Evolutionary conservation across 805 yeast genomes (phyloP).

Genomic region (Peterozyma toletana): DNA sequence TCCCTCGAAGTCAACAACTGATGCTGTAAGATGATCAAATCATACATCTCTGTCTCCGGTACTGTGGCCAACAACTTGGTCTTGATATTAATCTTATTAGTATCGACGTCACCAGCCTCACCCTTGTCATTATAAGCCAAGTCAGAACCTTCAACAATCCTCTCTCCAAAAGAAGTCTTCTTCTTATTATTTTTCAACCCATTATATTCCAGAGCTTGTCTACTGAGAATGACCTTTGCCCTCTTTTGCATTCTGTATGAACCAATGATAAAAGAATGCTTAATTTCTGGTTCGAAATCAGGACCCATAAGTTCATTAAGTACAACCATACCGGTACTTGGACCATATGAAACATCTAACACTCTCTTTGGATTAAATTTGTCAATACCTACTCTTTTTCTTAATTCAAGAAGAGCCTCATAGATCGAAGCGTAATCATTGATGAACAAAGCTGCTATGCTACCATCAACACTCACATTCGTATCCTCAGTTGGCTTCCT

Average conservation of each 20-base stretch:
- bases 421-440: conserved; percentile 71
- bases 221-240: conserved; percentile 68
- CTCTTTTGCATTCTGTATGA: conserved; percentile 66
- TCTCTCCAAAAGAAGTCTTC: conserved; percentile 17
- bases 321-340: conserved; percentile 87
- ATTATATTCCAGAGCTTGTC: conserved; percentile 50
- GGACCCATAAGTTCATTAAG: conserved; percentile 75
- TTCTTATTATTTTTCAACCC: conserved; percentile 14
- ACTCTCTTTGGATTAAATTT: conserved; percentile 59
- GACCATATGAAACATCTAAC: conserved; percentile 82
- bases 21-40: conserved; percentile 77
- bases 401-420: conserved; percentile 62
- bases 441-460: conserved; percentile 70
- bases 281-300: conserved; percentile 49
- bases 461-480: conserved; percentile 63
- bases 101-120: conserved; percentile 33
- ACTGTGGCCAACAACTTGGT: conserved; percentile 49
- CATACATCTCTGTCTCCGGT: conserved; percentile 54
- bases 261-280: conserved; percentile 71
- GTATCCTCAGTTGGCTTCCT: conserved; percentile 32
- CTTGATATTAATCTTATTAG: conserved; percentile 43
- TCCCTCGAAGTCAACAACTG: conserved; percentile 57
- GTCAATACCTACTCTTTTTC: conserved; percentile 41
- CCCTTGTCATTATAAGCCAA: conserved; percentile 4
- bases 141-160: conserved; percentile 11